Evolutionary conservation across 2,329 filamentous ascomycete genomes (phyloP).

Genomic region (Aschersonia sp.): DNA sequence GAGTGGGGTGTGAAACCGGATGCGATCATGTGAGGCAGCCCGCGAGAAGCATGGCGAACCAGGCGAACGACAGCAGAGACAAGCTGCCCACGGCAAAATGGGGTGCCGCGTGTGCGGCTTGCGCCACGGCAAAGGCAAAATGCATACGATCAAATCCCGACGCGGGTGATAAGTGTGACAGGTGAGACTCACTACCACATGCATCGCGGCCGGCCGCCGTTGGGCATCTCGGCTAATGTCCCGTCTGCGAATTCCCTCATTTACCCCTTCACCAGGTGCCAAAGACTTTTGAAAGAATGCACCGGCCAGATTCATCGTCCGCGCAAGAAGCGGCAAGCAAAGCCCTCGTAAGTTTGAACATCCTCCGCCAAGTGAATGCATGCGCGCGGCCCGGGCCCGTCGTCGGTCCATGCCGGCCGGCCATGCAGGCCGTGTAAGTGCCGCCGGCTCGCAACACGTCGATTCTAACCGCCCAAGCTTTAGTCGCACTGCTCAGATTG

Average conservation of each 20-base stretch:
- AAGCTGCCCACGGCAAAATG: slow-evolving; percentile 27
- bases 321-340: slow-evolving; percentile 34
- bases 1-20: neutral
- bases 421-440: no score
- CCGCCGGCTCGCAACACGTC: no score
- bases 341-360: slow-evolving; percentile 29
- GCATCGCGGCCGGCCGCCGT: neutral
- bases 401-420: no score
- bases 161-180: slow-evolving; percentile 28
- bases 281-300: slow-evolving; percentile 32
- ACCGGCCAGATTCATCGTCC: slow-evolving; percentile 30
- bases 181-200: slow-evolving; percentile 13
- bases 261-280: slow-evolving; percentile 20
- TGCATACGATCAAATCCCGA: slow-evolving; percentile 27
- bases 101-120: slow-evolving; percentile 33
- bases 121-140: slow-evolving; percentile 34
- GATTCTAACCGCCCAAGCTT: neutral
- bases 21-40: slow-evolving; percentile 3
- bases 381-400: no score
- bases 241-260: neutral
- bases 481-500: slow-evolving; percentile 33
- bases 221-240: slow-evolving; percentile 1
- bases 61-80: slow-evolving; percentile 3
- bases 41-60: slow-evolving; percentile 1
- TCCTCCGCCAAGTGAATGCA: no score